Conservation (phyloP, 768 basidiomycete species). For the Amanita polypyramis region DNA sequence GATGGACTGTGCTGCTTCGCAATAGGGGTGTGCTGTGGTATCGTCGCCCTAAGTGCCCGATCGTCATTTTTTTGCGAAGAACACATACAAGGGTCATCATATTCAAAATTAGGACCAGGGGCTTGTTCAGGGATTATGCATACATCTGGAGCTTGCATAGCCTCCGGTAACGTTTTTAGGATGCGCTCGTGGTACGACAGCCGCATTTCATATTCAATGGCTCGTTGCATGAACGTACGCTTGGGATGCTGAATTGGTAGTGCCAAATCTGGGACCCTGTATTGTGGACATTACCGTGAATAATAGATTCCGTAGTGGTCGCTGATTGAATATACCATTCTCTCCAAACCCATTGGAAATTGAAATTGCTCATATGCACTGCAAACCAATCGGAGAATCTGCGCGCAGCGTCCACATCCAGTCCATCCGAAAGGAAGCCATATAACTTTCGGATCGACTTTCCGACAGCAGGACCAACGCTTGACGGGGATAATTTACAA, state of each 20-base stretch:
- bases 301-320: background rate
- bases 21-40: constrained; percentile 51
- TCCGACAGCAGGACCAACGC: constrained; percentile 93
- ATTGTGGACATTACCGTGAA: background rate
- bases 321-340: constrained; percentile 63
- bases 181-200: constrained; percentile 92
- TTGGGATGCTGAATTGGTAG: constrained; percentile 74
- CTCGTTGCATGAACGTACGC: constrained; percentile 77
- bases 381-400: constrained; percentile 94
- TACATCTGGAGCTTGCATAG: constrained; percentile 60
- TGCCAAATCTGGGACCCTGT: constrained; percentile 78
- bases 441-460: constrained; percentile 91
- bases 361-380: constrained; percentile 95
- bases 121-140: constrained; percentile 57
- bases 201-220: constrained; percentile 83
- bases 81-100: constrained; percentile 59
- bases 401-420: constrained; percentile 77
- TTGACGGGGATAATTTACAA: constrained; percentile 87
- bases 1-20: constrained; percentile 70
- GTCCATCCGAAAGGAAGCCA: constrained; percentile 62
- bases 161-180: constrained; percentile 74
- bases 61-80: background rate
- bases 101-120: constrained; percentile 74
- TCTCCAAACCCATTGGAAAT: constrained; percentile 98
- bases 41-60: background rate